phyloP scores from a whole-genome alignment of 495 filamentous ascomycete genomes.

The Xylaria nigripes region DNA sequence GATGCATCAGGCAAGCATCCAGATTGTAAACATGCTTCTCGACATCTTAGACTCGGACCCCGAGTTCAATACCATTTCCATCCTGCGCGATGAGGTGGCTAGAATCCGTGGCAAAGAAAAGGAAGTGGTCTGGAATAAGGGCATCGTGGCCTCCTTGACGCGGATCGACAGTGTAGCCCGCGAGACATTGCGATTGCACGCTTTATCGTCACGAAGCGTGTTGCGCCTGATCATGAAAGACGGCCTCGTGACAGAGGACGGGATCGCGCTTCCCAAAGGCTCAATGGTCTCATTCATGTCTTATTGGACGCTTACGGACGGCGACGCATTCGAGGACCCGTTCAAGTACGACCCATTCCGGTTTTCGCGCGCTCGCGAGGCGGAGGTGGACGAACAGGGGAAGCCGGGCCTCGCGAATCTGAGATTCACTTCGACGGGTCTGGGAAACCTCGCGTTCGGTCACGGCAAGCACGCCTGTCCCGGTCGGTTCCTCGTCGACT shows the following conservation, averaged over 20 bases:
- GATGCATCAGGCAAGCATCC: slow-evolving; percentile 22
- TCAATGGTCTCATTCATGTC: slow-evolving; percentile 20
- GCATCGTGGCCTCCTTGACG: slow-evolving; percentile 26
- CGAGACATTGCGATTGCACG: slow-evolving; percentile 32
- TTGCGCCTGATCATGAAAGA: slow-evolving; percentile 21
- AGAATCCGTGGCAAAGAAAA: slow-evolving; percentile 10
- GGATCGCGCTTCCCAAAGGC: slow-evolving; percentile 29
- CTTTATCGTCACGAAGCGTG: slow-evolving; percentile 27
- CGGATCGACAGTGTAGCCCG: slow-evolving; percentile 31
- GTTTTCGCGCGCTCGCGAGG: slow-evolving; percentile 14
- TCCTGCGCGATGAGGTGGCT: slow-evolving; percentile 27
- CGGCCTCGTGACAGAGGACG: slow-evolving; percentile 23
- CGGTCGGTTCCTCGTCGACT: slow-evolving; percentile 35
- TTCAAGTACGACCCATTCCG: slow-evolving; percentile 20
- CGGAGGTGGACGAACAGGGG: slow-evolving; percentile 3
- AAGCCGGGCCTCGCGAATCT: slow-evolving; percentile 5
- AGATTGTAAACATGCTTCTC: slow-evolving; percentile 20
- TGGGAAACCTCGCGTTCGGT: slow-evolving; percentile 30
- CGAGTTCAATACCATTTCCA: slow-evolving; percentile 30
- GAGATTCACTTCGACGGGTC: slow-evolving; percentile 14
- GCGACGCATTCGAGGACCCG: slow-evolving; percentile 22
- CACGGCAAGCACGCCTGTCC: slow-evolving; percentile 39
- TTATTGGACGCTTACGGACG: slow-evolving; percentile 25
- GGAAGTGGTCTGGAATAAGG: slow-evolving; percentile 26
- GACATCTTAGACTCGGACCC: slow-evolving; percentile 25